These are phyloP conservation scores for Camelina sativa DNA, from an alignment of 345 rosid genomes.

Conservation along the genomic window DNA sequence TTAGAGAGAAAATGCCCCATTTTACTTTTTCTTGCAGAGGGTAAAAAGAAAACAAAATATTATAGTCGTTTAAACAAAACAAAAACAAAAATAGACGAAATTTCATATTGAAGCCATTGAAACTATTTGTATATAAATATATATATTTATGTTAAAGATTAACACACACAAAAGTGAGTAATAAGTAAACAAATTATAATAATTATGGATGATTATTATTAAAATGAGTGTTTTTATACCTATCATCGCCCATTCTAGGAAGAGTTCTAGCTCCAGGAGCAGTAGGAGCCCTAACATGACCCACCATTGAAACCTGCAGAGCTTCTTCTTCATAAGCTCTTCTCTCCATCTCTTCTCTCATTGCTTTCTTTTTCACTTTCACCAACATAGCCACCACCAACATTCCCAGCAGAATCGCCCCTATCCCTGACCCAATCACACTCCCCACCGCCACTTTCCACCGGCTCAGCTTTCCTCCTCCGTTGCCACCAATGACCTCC, in stretches of 20 bases:
- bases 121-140: background rate
- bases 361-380: slow-evolving; percentile 47
- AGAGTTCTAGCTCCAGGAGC: slow-evolving; percentile 42
- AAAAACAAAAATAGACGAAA: background rate
- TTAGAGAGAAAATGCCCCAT: background rate
- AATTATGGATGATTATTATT: slow-evolving; percentile 23
- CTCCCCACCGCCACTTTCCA: slow-evolving; percentile 50
- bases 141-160: slow-evolving; percentile 20
- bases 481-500: slow-evolving; percentile 18
- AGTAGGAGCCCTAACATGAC: slow-evolving; percentile 46
- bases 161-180: background rate
- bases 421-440: slow-evolving; percentile 43
- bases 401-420: slow-evolving; percentile 40
- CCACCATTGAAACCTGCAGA: slow-evolving; percentile 49
- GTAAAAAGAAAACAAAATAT: slow-evolving; percentile 7
- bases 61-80: background rate
- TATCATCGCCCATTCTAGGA: slow-evolving; percentile 33
- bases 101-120: background rate
- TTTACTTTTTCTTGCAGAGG: slow-evolving; percentile 17
- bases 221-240: slow-evolving; percentile 39
- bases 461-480: slow-evolving; percentile 45
- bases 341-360: slow-evolving; percentile 48
- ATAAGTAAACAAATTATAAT: background rate
- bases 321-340: slow-evolving; percentile 51
- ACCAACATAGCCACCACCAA: slow-evolving; percentile 47